Evolutionary conservation across 1,139 yeast species (phyloP), one percentile per base, ranked within the genome.

Genomic region (Cylindricascospora bacillispora): DNA sequence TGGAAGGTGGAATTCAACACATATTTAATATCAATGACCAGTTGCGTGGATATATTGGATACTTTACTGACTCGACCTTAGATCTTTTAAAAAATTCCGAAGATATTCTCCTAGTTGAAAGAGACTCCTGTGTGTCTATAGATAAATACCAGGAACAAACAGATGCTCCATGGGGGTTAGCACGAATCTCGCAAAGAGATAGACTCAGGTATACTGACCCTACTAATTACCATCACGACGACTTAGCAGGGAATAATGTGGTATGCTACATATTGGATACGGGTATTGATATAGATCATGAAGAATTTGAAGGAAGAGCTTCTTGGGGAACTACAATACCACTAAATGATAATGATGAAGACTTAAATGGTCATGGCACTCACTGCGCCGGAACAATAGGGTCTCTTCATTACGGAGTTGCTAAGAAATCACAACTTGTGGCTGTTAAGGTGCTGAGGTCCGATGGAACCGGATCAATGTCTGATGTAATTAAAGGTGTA

Each of bases 91-190:
- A 86, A 49, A 61, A 64, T 41, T 71, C 72, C 51, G 85, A 86
- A n/a, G 63, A 69, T 34, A 83, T 85, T 35, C 7, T 18, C 10
- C 73, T 71, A 47, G 73, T 85, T 39, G 95, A 85, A 65, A 65
- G 66, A 43, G 95, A 85, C 57, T 78, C 93, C 4, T 60, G 68
- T 39, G 94, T 85, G 31, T 61, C 65, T 42, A 71, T 86, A 30
- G 59, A 63, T 36, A 79, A 77, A 45, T 70, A 73, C 42, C 63
- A 65, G 31, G 60, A 70, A 36, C 89, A 83, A 63, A 74, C 73
- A 49, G 83, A 83, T 43, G 89, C 94, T 27, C 94, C 95, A 35
- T 85, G 95, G 97, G 95, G 95, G 48, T 69, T 86, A 45, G 92
- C 97, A 28, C 76, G 98, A 63, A 72, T 86, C 38, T 82, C 95